Evolutionary conservation across 1,284 basidiomycete species (phyloP).

Genomic region (Pseudozyma sp.): DNA sequence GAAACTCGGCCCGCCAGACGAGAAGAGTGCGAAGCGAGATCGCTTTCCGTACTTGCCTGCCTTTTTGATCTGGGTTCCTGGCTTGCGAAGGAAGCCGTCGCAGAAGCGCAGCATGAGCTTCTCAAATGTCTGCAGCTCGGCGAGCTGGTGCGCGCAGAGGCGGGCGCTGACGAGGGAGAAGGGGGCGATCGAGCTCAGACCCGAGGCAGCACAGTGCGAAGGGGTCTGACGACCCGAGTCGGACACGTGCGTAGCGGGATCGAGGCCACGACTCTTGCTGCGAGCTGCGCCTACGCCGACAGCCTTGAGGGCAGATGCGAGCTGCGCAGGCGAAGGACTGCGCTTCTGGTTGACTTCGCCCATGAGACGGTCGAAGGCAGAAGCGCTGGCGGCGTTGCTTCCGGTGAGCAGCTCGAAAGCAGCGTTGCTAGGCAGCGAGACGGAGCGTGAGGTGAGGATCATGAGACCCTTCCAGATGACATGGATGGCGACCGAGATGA

Average conservation of each 20-base stretch:
- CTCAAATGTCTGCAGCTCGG: conserved; percentile 63
- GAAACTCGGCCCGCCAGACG: conserved; percentile 18
- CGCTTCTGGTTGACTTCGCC: conserved; percentile 51
- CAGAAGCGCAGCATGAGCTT: conserved; percentile 63
- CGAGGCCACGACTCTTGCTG: conserved; percentile 35
- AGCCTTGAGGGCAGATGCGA: conserved; percentile 54
- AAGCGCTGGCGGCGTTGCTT: conserved; percentile 42
- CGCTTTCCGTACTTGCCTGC: conserved; percentile 30
- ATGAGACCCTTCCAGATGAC: conserved; percentile 66
- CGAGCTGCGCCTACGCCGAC: conserved; percentile 51
- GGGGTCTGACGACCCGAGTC: conserved; percentile 51
- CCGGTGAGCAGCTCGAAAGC: conserved; percentile 28
- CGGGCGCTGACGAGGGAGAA: conserved; percentile 52
- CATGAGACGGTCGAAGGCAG: conserved; percentile 43
- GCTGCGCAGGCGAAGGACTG: conserved; percentile 57
- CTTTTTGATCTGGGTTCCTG: conserved; percentile 37
- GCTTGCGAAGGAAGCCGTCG: conserved; percentile 54
- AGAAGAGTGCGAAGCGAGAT: conserved; percentile 46
- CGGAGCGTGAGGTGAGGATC: conserved; percentile 58
- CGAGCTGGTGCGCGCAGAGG: conserved; percentile 57
- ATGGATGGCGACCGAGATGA: conserved; percentile 66
- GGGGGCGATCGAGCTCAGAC: conserved; percentile 20
- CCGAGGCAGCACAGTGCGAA: conserved; percentile 19
- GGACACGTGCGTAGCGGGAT: conserved; percentile 9
- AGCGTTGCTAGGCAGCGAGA: conserved; percentile 42